Conservation (phyloP, 306 rosid genomes). For the Echinosophora koreensis region DNA sequence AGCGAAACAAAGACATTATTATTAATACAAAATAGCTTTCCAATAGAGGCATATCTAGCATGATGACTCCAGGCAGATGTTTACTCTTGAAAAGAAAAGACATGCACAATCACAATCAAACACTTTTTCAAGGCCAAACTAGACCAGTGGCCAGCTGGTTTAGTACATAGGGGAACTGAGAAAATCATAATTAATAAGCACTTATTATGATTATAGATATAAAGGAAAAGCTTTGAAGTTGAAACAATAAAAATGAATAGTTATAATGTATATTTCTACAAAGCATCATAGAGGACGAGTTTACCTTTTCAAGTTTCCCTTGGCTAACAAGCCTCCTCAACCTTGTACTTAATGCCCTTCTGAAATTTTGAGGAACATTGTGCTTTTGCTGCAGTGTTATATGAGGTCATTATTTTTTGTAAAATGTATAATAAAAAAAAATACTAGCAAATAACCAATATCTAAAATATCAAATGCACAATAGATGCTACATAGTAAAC, state of each 20-base stretch:
- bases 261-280: not conserved
- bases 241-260: constrained; percentile 16
- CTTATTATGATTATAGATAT: not conserved
- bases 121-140: not conserved
- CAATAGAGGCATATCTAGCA: constrained; percentile 6
- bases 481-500: constrained; percentile 25
- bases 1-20: not conserved
- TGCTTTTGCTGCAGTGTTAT: constrained; percentile 77
- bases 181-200: not conserved
- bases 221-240: constrained; percentile 31
- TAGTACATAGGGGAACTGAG: not conserved
- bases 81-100: not conserved
- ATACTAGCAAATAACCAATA: constrained; percentile 34
- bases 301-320: constrained; percentile 91
- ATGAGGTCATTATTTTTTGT: constrained; percentile 40
- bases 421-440: constrained; percentile 39
- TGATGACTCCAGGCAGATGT: not conserved
- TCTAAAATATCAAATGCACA: constrained; percentile 25
- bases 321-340: constrained; percentile 78
- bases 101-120: not conserved
- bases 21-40: constrained; percentile 9
- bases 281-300: constrained; percentile 22
- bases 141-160: not conserved
- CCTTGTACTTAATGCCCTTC: constrained; percentile 68
- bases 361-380: constrained; percentile 66